These are phyloP conservation scores for Nemania abortiva DNA, from an alignment of 2,329 filamentous ascomycete genomes.

Conservation along the genomic window DNA sequence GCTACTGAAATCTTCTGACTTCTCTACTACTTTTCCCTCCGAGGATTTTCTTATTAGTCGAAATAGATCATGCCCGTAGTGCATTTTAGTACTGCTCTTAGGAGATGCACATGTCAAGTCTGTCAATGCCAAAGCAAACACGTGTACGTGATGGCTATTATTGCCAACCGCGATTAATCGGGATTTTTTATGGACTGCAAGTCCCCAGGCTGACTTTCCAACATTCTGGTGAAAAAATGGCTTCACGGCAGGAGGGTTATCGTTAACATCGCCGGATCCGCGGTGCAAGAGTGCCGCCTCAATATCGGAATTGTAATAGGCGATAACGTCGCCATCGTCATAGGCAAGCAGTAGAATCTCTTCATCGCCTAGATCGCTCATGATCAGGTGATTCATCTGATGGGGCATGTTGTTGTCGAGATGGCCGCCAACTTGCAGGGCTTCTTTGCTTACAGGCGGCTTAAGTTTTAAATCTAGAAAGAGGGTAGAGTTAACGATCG, in stretches of 20 bases:
- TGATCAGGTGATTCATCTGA: slow-evolving; percentile 75
- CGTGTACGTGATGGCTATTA: slow-evolving; percentile 66
- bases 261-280: slow-evolving; percentile 47
- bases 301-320: slow-evolving; percentile 72
- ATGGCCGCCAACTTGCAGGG: slow-evolving; percentile 61
- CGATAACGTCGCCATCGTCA: slow-evolving; percentile 81
- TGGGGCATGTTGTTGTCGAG: slow-evolving; percentile 67
- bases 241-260: slow-evolving; percentile 33
- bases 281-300: slow-evolving; percentile 44
- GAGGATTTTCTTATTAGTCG: slow-evolving; percentile 36
- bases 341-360: slow-evolving; percentile 77
- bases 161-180: slow-evolving; percentile 87
- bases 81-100: slow-evolving; percentile 7
- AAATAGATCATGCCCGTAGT: slow-evolving; percentile 36
- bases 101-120: slow-evolving; percentile 25
- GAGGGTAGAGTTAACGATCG: slow-evolving; percentile 1
- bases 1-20: slow-evolving; percentile 33
- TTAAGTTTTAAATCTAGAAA: slow-evolving; percentile 60
- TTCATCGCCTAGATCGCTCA: slow-evolving; percentile 75
- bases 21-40: neutral
- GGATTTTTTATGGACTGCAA: slow-evolving; percentile 84
- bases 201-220: slow-evolving; percentile 84
- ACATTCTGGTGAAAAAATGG: slow-evolving; percentile 82
- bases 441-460: slow-evolving; percentile 57
- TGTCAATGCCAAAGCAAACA: slow-evolving; percentile 53